A percentile compares a stretch with the other conserved stretches of the same genome.
These are phyloP conservation scores for Corymbia calophylla DNA, from an alignment of 441 rosid species.

Conservation along the genomic window DNA sequence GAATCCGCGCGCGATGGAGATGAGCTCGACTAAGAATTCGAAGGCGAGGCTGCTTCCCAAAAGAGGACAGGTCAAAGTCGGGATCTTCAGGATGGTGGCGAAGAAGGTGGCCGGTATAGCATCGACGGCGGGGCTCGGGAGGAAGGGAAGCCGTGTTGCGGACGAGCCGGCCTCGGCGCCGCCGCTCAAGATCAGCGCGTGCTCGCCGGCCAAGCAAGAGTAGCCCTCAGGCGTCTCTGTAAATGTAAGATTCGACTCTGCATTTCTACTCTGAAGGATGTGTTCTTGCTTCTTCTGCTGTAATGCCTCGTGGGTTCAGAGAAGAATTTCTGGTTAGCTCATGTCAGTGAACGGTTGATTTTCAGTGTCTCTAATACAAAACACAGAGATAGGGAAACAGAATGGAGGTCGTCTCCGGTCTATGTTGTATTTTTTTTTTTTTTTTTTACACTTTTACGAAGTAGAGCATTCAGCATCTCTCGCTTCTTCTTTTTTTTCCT, in stretches of 20 bases:
- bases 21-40: background rate
- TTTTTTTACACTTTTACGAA: background rate
- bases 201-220: background rate
- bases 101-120: background rate
- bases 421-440: background rate
- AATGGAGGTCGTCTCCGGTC: background rate
- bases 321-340: background rate
- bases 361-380: background rate
- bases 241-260: background rate
- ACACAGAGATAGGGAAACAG: background rate
- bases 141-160: background rate
- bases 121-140: background rate
- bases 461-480: background rate
- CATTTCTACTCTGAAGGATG: background rate
- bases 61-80: background rate
- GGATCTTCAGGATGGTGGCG: background rate
- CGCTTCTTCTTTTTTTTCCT: background rate
- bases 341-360: background rate
- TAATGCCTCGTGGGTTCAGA: background rate
- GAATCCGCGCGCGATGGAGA: background rate
- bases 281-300: background rate
- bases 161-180: background rate
- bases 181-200: background rate
- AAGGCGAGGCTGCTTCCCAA: background rate
- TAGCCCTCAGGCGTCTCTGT: background rate